phyloP scores from a whole-genome alignment of 257 asterid species.

The Solanum pinnatisectum region DNA sequence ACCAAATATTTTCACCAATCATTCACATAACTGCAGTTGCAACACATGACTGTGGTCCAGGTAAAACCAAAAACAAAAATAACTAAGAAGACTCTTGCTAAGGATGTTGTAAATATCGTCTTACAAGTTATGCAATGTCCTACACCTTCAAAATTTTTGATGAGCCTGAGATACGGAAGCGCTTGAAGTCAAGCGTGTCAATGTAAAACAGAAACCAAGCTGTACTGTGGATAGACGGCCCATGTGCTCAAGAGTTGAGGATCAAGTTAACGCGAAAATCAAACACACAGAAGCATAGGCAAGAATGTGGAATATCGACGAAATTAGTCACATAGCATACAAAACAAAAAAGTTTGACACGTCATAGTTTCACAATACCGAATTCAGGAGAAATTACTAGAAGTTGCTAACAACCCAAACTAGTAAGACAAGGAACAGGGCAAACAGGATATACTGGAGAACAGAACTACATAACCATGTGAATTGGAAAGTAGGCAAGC shows the following conservation, averaged over 20 bases:
- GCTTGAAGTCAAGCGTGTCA: background rate
- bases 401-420: slow-evolving; percentile 16
- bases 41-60: background rate
- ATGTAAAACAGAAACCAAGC: background rate
- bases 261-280: background rate
- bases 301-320: slow-evolving; percentile 14
- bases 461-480: slow-evolving; percentile 16
- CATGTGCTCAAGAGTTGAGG: background rate
- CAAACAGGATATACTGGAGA: slow-evolving; percentile 17
- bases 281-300: background rate
- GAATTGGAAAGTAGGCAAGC: background rate
- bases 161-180: background rate
- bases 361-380: slow-evolving; percentile 13
- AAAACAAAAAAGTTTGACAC: slow-evolving; percentile 6
- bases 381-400: slow-evolving; percentile 6
- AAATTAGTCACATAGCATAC: slow-evolving; percentile 6
- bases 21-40: background rate
- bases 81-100: background rate
- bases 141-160: background rate
- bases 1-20: background rate
- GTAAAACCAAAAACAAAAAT: background rate
- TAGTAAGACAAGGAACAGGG: slow-evolving; percentile 9
- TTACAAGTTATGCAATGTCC: background rate
- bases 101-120: background rate
- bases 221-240: background rate